Percentiles rank a stretch among this genome's conserved stretches.
These are phyloP conservation scores for Quercus dentata DNA, from an alignment of 306 rosid genomes.

Conservation along the genomic window DNA sequence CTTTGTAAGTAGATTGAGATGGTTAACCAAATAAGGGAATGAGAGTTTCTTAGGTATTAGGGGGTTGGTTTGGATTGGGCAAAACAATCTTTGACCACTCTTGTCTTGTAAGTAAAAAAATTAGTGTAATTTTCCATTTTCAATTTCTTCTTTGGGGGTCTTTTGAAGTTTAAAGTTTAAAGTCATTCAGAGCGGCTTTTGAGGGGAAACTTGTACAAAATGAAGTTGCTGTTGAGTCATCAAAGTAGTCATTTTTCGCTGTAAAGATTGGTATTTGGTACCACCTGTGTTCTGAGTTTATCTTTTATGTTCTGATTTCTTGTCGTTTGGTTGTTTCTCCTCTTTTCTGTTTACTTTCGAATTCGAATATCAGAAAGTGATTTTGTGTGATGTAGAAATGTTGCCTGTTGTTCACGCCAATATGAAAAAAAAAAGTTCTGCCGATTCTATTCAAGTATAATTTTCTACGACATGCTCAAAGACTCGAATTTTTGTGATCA, in stretches of 20 bases:
- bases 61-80: slow-evolving; percentile 28
- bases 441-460: neutral
- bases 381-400: neutral
- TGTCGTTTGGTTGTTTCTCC: neutral
- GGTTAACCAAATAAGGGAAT: slow-evolving; percentile 32
- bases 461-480: neutral
- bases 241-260: too few species aligned
- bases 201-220: slow-evolving; percentile 45
- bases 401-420: neutral
- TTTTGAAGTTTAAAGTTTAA: slow-evolving; percentile 5
- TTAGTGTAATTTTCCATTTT: slow-evolving; percentile 12
- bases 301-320: neutral
- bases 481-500: neutral
- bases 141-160: slow-evolving; percentile 13
- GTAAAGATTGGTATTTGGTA: neutral
- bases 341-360: neutral
- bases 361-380: neutral
- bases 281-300: neutral
- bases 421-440: neutral
- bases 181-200: slow-evolving; percentile 24
- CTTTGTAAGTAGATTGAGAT: slow-evolving; percentile 19
- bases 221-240: slow-evolving; percentile 33
- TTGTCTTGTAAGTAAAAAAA: slow-evolving; percentile 34
- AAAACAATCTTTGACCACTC: slow-evolving; percentile 14
- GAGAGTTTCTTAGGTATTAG: slow-evolving; percentile 1